A percentile compares a stretch with the other conserved stretches of the same genome.
phyloP scores from a whole-genome alignment of 805 yeast genomes.

The Candida mattraensis region DNA sequence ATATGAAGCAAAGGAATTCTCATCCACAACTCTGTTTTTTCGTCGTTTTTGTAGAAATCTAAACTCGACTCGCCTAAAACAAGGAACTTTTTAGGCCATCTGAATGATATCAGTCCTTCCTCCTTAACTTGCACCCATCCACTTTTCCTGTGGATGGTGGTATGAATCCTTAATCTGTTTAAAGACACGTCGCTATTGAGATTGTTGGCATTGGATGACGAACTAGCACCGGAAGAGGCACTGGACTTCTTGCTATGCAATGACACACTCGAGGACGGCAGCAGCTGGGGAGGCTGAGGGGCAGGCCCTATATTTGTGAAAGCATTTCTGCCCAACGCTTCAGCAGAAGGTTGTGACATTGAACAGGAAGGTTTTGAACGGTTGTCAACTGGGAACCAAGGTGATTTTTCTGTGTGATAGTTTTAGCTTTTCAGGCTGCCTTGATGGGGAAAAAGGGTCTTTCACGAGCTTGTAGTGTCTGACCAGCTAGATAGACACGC shows the following conservation, averaged over 20 bases:
- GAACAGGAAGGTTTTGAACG: neutral
- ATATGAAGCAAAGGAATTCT: constrained; percentile 60
- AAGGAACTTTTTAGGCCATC: constrained; percentile 90
- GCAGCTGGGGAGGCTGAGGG: constrained; percentile 22
- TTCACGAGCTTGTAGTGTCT: too few relatives aligned
- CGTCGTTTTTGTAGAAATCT: constrained; percentile 72
- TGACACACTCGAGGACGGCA: constrained; percentile 14
- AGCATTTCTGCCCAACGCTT: constrained; percentile 17
- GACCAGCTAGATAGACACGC: too few relatives aligned
- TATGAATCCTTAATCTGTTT: constrained; percentile 29
- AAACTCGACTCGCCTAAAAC: constrained; percentile 73
- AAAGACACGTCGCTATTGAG: constrained; percentile 7
- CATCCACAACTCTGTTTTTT: constrained; percentile 45
- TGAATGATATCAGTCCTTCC: constrained; percentile 82
- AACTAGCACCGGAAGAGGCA: constrained; percentile 31
- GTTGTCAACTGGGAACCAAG: neutral
- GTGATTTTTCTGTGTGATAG: too few relatives aligned
- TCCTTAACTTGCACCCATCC: constrained; percentile 95
- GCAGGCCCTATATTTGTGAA: constrained; percentile 28
- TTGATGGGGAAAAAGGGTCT: too few relatives aligned
- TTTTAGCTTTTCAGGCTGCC: too few relatives aligned
- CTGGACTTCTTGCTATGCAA: constrained; percentile 36
- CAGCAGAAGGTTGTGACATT: constrained; percentile 20
- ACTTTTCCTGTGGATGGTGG: constrained; percentile 40
- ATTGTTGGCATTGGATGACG: constrained; percentile 19